Percentiles rank a stretch among this genome's conserved stretches.
Evolutionary conservation across 192 early-diverging fungal genomes (phyloP).

Genomic region (Glomus cerebriforme): DNA sequence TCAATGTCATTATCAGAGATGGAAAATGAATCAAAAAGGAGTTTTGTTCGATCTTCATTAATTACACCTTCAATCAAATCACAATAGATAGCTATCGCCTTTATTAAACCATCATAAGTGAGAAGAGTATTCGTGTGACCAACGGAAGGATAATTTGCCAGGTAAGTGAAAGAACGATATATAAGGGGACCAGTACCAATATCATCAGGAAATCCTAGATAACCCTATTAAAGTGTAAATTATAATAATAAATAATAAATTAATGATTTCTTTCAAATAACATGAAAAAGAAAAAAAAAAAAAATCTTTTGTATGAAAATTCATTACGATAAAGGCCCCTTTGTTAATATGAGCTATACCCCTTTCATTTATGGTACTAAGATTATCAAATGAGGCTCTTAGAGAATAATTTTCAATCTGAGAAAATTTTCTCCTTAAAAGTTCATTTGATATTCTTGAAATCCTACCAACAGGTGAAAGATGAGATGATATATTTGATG

Average conservation of each 20-base stretch:
- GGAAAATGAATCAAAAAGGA: constrained; percentile 23
- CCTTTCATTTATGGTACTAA: neutral
- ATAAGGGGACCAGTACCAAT: constrained; percentile 2
- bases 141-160: neutral
- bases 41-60: constrained; percentile 17
- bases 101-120: constrained; percentile 14
- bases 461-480: neutral
- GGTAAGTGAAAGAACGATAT: constrained; percentile 20
- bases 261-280: neutral
- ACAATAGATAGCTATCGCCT: constrained; percentile 19
- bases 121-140: neutral
- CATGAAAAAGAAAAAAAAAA: neutral
- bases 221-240: neutral
- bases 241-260: neutral
- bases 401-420: constrained; percentile 20
- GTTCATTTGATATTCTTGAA: neutral
- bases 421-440: constrained; percentile 1
- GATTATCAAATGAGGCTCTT: neutral
- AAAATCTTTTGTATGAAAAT: neutral
- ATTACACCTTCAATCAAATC: neutral
- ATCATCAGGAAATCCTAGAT: constrained; percentile 1
- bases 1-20: neutral
- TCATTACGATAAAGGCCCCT: constrained; percentile 16
- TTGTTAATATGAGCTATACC: constrained; percentile 1
- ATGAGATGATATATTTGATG: neutral